Evolutionary conservation across 805 yeast genomes (phyloP).

Genomic region (Ogataea trehaloabstinens): DNA sequence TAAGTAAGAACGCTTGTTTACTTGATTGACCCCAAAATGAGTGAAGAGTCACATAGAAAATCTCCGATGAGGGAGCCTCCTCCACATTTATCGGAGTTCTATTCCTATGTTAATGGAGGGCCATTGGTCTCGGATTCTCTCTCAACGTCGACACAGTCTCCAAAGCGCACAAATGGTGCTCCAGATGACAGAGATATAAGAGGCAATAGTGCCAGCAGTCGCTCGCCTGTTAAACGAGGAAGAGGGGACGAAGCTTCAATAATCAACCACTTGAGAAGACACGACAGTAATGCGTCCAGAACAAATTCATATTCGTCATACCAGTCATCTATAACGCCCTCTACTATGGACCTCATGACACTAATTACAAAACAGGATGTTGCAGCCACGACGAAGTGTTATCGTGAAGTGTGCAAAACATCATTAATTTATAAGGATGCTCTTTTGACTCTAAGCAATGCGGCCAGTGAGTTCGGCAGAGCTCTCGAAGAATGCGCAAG

Average conservation of each 20-base stretch:
- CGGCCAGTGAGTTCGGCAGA: constrained; percentile 69
- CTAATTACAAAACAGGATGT: constrained; percentile 62
- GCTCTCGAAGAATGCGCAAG: constrained; percentile 65
- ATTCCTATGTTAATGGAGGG: constrained; percentile 44
- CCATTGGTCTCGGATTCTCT: constrained; percentile 3
- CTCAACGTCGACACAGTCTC: constrained; percentile 1
- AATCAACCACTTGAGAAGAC: constrained; percentile 7
- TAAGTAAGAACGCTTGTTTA: too few species aligned
- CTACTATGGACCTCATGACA: constrained; percentile 58
- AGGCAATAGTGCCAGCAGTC: not conserved
- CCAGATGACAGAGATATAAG: not conserved
- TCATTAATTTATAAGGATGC: constrained; percentile 48
- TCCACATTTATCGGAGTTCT: constrained; percentile 60
- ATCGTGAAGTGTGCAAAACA: constrained; percentile 45
- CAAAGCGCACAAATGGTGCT: not conserved
- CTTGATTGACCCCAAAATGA: too few species aligned
- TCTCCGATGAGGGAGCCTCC: constrained; percentile 35
- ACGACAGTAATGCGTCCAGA: constrained; percentile 13
- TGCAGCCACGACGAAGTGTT: constrained; percentile 44
- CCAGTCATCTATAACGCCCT: constrained; percentile 47
- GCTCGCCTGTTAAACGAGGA: constrained; percentile 2
- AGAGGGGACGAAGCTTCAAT: not conserved
- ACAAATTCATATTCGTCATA: constrained; percentile 33
- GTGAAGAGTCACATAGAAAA: constrained; percentile 11
- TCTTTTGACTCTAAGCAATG: constrained; percentile 45